Conservation (phyloP, 2,329 filamentous ascomycete species). For the Pseudocercospora pini-densiflorae region DNA sequence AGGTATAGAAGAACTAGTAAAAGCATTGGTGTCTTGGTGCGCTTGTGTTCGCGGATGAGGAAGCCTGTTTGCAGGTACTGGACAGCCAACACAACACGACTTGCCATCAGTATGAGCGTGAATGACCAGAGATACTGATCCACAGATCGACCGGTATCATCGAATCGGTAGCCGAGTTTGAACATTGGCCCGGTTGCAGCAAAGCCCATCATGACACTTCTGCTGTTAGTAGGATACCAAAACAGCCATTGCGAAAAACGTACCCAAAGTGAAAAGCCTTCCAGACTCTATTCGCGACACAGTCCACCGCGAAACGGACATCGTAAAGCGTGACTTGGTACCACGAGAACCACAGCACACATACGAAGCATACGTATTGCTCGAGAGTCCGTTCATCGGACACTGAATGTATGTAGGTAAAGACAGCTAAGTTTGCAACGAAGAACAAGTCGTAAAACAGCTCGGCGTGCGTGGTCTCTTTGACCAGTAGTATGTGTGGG, state of each 20-base stretch:
- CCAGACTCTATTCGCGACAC: conserved; percentile 63
- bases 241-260: conserved; percentile 30
- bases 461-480: conserved; percentile 59
- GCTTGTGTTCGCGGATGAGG: conserved; percentile 23
- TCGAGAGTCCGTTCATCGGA: conserved; percentile 51
- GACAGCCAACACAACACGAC: conserved; percentile 40
- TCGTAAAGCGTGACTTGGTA: conserved; percentile 67
- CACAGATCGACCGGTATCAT: conserved; percentile 31
- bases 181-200: conserved; percentile 59
- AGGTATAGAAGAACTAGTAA: too few species aligned
- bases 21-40: too few species aligned
- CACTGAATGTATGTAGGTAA: conserved; percentile 61
- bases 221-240: conserved; percentile 44
- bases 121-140: conserved; percentile 48
- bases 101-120: conserved; percentile 45
- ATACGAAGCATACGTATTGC: conserved; percentile 59
- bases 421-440: conserved; percentile 68
- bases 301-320: conserved; percentile 68
- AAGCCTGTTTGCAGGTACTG: conserved; percentile 46
- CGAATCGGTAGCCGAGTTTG: conserved; percentile 43
- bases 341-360: conserved; percentile 68
- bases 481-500: conserved; percentile 27
- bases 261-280: conserved; percentile 46
- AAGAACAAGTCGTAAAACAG: conserved; percentile 66
- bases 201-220: conserved; percentile 68